A percentile compares a stretch with the other conserved stretches of the same genome.
Conservation (phyloP, 495 filamentous ascomycete genomes). For the Echria macrotheca region DNA sequence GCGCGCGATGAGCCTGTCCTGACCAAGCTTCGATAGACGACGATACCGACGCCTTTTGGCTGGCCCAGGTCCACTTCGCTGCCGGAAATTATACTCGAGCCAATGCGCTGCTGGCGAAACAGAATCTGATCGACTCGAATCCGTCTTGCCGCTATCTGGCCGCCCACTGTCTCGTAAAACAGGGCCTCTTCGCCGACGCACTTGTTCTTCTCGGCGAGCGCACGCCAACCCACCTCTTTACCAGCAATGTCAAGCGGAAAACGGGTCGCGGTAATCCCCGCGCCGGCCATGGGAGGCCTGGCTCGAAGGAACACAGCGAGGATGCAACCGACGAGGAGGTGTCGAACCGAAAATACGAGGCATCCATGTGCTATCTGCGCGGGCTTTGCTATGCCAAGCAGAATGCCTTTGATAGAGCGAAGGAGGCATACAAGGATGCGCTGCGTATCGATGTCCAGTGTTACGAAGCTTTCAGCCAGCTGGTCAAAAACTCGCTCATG, state of each 20-base stretch:
- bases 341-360: slow-evolving; percentile 78
- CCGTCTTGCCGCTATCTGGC: slow-evolving; percentile 86
- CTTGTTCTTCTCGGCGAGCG: slow-evolving; percentile 84
- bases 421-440: slow-evolving; percentile 97
- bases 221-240: slow-evolving; percentile 81
- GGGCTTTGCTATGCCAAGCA: slow-evolving; percentile 95
- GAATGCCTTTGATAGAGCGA: slow-evolving; percentile 94
- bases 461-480: slow-evolving; percentile 94
- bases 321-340: slow-evolving; percentile 64
- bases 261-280: slow-evolving; percentile 39
- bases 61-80: slow-evolving; percentile 90
- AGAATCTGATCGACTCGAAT: slow-evolving; percentile 74
- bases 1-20: slow-evolving; percentile 18
- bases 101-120: slow-evolving; percentile 73
- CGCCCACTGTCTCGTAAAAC: slow-evolving; percentile 87
- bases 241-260: slow-evolving; percentile 50
- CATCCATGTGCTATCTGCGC: slow-evolving; percentile 93
- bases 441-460: slow-evolving; percentile 96
- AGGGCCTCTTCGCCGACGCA: slow-evolving; percentile 82
- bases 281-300: slow-evolving; percentile 30
- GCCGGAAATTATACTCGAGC: slow-evolving; percentile 91
- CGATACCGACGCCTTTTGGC: slow-evolving; percentile 86
- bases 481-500: slow-evolving; percentile 97
- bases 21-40: slow-evolving; percentile 68
- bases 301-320: slow-evolving; percentile 51